Conservation (phyloP, 305 asterid species). For the Withania somnifera region DNA sequence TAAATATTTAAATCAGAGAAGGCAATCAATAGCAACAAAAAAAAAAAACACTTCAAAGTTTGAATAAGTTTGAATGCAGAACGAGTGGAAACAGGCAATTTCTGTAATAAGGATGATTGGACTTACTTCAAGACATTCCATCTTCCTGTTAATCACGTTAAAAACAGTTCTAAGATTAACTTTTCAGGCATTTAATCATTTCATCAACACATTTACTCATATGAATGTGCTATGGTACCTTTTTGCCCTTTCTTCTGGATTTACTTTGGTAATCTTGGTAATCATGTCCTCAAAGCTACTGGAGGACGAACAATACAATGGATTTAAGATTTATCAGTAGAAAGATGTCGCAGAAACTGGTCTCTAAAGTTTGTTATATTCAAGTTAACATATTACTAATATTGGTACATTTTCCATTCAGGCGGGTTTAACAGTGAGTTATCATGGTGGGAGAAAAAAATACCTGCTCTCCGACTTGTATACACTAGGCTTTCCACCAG, state of each 20-base stretch:
- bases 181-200: background rate
- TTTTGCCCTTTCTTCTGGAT: conserved; percentile 11
- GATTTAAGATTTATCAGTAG: background rate
- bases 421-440: background rate
- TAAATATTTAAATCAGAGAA: background rate
- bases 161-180: background rate
- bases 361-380: background rate
- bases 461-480: conserved; percentile 6
- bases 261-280: conserved; percentile 1
- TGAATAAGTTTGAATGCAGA: background rate
- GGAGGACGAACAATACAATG: background rate
- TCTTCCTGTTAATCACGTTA: conserved; percentile 3
- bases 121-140: conserved; percentile 7
- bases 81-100: background rate
- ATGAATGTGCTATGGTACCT: background rate
- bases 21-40: background rate
- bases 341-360: background rate
- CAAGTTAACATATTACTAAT: background rate
- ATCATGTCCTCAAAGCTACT: conserved; percentile 5
- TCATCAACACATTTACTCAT: background rate
- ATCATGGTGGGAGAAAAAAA: background rate
- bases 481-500: conserved; percentile 7
- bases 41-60: background rate
- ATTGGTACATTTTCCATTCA: background rate
- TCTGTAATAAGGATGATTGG: background rate